These are phyloP conservation scores for Stephania japonica DNA, from an alignment of 164 flowering plant species.

Conservation along the genomic window DNA sequence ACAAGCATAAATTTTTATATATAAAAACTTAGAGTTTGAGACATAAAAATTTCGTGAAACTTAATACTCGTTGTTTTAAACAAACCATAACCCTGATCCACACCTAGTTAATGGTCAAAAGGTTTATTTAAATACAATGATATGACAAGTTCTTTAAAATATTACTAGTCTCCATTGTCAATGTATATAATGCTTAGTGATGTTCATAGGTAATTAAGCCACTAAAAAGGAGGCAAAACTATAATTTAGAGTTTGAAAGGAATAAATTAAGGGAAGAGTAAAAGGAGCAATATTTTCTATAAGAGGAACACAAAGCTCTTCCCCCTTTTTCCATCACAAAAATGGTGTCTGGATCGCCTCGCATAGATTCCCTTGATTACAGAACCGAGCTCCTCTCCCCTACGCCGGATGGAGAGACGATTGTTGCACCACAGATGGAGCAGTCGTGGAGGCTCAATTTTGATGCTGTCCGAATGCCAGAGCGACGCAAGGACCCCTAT, in stretches of 20 bases:
- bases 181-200: background rate
- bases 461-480: slow-evolving; percentile 27
- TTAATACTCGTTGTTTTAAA: too few relatives aligned
- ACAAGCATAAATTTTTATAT: too few relatives aligned
- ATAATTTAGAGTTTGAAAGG: slow-evolving; percentile 2
- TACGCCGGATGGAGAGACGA: slow-evolving; percentile 11
- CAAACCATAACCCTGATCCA: too few relatives aligned
- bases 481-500: slow-evolving; percentile 8
- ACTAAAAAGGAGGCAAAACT: background rate
- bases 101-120: too few relatives aligned
- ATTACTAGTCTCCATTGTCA: background rate
- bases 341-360: slow-evolving; percentile 10
- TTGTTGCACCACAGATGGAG: slow-evolving; percentile 17
- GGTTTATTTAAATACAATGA: too few relatives aligned
- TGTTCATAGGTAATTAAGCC: slow-evolving; percentile 5
- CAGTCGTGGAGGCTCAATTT: slow-evolving; percentile 47
- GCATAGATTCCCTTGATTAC: slow-evolving; percentile 25
- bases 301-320: background rate
- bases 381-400: slow-evolving; percentile 33
- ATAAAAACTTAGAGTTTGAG: too few relatives aligned
- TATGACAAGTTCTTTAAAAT: too few relatives aligned
- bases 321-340: background rate
- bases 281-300: background rate
- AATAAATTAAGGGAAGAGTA: background rate
- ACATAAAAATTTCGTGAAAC: too few relatives aligned